A percentile compares a stretch with the other conserved stretches of the same genome.
phyloP scores from a whole-genome alignment of 805 yeast species.

The Saccharomycopsis microspora region DNA sequence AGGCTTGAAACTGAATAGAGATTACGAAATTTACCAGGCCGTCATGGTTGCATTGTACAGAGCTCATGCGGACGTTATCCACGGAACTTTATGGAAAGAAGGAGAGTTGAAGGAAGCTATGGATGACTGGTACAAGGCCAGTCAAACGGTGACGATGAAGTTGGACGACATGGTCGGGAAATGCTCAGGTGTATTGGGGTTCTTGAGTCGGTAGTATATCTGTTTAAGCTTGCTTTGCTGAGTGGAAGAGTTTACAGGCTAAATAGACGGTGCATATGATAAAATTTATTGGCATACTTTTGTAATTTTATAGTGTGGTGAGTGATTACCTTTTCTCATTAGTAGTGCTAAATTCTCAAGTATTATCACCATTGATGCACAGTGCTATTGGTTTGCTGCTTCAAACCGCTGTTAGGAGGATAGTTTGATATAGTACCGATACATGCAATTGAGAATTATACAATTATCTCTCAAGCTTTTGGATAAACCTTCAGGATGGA shows the following conservation, averaged over 20 bases:
- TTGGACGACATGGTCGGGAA: conserved; percentile 64
- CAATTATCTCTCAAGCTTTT: too few species aligned
- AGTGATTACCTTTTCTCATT: too few species aligned
- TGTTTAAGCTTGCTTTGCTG: neutral
- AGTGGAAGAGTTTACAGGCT: neutral
- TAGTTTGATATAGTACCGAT: too few species aligned
- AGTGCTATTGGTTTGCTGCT: too few species aligned
- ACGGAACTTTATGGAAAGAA: conserved; percentile 24
- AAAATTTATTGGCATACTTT: too few species aligned
- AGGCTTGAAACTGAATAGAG: conserved; percentile 43
- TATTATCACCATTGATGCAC: too few species aligned
- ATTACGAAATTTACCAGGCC: conserved; percentile 76
- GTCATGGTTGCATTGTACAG: conserved; percentile 63
- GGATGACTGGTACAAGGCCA: conserved; percentile 35
- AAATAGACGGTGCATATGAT: too few species aligned
- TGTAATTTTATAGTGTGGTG: too few species aligned
- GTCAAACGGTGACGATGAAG: conserved; percentile 29
- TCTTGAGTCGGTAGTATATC: neutral
- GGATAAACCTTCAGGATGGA: too few species aligned
- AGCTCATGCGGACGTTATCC: conserved; percentile 74
- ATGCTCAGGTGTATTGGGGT: conserved; percentile 61
- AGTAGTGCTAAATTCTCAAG: too few species aligned
- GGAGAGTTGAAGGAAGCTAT: conserved; percentile 35
- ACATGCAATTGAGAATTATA: too few species aligned
- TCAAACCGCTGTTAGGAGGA: too few species aligned